phyloP scores from a whole-genome alignment of 2,329 filamentous ascomycete genomes.

The Allantophomopsis cytisporea region DNA sequence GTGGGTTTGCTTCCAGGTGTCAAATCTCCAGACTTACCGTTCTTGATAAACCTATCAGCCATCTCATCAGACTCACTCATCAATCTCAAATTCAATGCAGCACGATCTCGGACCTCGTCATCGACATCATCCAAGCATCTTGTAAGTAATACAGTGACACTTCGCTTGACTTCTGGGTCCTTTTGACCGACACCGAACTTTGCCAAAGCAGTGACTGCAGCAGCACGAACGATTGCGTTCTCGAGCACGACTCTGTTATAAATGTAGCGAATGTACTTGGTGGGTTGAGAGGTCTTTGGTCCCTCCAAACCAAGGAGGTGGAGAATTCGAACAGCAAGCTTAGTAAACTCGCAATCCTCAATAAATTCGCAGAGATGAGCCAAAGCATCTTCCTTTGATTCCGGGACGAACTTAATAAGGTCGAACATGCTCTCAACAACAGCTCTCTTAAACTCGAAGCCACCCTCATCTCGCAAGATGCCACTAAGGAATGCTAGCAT shows the following conservation, averaged over 20 bases:
- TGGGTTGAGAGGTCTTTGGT: slow-evolving; percentile 87
- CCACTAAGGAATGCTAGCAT: slow-evolving; percentile 96
- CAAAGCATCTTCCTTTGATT: slow-evolving; percentile 68
- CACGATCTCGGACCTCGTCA: slow-evolving; percentile 93
- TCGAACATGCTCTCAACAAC: slow-evolving; percentile 99
- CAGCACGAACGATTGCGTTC: slow-evolving; percentile 89
- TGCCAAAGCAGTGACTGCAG: slow-evolving; percentile 86
- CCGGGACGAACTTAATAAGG: slow-evolving; percentile 95
- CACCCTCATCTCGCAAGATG: slow-evolving; percentile 92
- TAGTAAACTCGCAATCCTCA: slow-evolving; percentile 98
- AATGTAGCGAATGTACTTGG: slow-evolving; percentile 98
- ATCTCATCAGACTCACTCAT: slow-evolving; percentile 78
- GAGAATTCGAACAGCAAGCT: slow-evolving; percentile 87
- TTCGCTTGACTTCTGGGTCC: slow-evolving; percentile 92
- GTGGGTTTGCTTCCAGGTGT: slow-evolving; percentile 2
- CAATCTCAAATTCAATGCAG: slow-evolving; percentile 78
- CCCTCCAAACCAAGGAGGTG: slow-evolving; percentile 91
- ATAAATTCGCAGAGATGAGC: slow-evolving; percentile 98
- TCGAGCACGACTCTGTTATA: slow-evolving; percentile 97
- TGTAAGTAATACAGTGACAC: slow-evolving; percentile 82
- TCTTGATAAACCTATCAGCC: slow-evolving; percentile 82
- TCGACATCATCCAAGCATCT: slow-evolving; percentile 94
- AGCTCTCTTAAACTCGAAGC: slow-evolving; percentile 94
- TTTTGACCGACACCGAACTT: slow-evolving; percentile 97
- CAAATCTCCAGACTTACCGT: slow-evolving; percentile 41